Evolutionary conservation across 2,329 filamentous ascomycete species (phyloP), one percentile per base, ranked within the genome.

Genomic region (Penicillium sp.): DNA sequence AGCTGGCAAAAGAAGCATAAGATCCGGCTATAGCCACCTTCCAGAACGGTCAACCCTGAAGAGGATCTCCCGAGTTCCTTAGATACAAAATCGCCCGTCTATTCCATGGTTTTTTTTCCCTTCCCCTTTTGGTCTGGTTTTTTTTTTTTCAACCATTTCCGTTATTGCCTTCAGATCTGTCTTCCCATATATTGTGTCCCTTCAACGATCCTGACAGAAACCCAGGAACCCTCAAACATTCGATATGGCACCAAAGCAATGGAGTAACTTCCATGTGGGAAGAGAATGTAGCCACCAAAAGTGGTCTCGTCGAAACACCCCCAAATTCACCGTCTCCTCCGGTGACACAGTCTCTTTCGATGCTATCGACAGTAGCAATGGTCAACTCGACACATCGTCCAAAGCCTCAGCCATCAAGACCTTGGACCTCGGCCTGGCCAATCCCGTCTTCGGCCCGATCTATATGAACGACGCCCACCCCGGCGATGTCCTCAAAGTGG

Each of bases 401-500:
- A 73, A 74, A 20, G 63, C 71, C 16, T 72, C 73, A 4, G 72
- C 74, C 24, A 67, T 82, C 45, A 46, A 64, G 8, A 67, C 68
- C n/a, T 74, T 82, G 54, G 70, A 80, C 57, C 65, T 78, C 32
- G 56, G 63, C 16, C 66, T 73, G 16, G 74, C 74, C 31, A 81
- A 82, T 59, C 80, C 81, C 1, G 80, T 77, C 45, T 76, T 80
- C 50, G 81, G 81, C 0, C 81, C 81, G 11, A 75, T 84, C 34
- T 78, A 72, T 60, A 64, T 83, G 53, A 73, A 78, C 46, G 77
- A 72, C 49, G 80, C 81, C 13, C 70, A 77, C 53, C 79, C 81
- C 0, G 81, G 81, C 38, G 81, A 83, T 62, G 77, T 81, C 2
- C 71, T 83, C 29, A 77, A 79, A 58, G 71, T 83, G 40, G 80